phyloP scores from a whole-genome alignment of 106 monocot species.

The Phalaenopsis equestris region DNA sequence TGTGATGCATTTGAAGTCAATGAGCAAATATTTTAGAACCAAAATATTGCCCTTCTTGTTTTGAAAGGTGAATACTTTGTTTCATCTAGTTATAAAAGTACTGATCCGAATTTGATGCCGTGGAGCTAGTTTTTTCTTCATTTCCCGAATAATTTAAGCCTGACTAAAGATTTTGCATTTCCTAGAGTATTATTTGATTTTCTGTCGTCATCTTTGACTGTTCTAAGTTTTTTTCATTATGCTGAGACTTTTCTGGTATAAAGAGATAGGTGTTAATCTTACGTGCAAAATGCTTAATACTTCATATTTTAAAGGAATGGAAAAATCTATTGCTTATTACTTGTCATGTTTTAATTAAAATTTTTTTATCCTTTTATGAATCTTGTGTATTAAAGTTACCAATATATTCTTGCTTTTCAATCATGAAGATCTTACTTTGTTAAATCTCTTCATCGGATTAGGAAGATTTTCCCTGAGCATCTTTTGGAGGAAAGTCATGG shows the following conservation, averaged over 20 bases:
- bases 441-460: slow-evolving; percentile 6
- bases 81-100: too few species aligned
- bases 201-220: background rate
- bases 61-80: too few species aligned
- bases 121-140: background rate
- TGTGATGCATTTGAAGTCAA: too few species aligned
- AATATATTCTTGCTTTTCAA: background rate
- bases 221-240: background rate
- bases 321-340: background rate
- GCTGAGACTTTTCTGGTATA: background rate
- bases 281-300: background rate
- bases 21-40: too few species aligned
- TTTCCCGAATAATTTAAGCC: background rate
- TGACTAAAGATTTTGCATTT: background rate
- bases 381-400: background rate
- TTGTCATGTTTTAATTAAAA: background rate
- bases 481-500: slow-evolving; percentile 78
- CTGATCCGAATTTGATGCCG: too few species aligned
- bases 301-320: background rate
- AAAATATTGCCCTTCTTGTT: too few species aligned
- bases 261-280: background rate
- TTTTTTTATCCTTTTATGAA: background rate
- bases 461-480: slow-evolving; percentile 42
- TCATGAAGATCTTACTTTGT: background rate
- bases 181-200: background rate